Base-by-base conservation (phyloP, 306 rosid species). In the Inga leiocalycina region DNA sequence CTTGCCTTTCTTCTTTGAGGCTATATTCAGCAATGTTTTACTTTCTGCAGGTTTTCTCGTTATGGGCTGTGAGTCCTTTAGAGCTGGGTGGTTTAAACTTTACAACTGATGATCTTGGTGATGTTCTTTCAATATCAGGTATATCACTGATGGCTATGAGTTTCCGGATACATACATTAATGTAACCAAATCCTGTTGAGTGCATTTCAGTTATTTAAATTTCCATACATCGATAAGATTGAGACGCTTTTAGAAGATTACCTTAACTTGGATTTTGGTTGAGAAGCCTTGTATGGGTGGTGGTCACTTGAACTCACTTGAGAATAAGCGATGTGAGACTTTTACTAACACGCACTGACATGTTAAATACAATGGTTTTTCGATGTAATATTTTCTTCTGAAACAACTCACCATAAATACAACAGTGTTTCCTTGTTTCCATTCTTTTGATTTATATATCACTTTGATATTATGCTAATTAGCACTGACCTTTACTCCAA, bases 11-110 rank as follows among this genome's bases (percentile, higher is more conserved):
- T 35, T 67, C 45, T 67, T 52, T 17, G 45, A 39, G 37, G 32
- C 45, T 59, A 37, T 56, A 56, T 56, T 56, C 27, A 8, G 11
- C 64, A 56, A 56, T 56, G 64, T 20, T 56, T 56, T 20, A 56
- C 1, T 69, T 65, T 82, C 69, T 43, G 49, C 49, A 94, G 98
- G 87, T 94, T 84, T 94, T 94, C 87, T 92, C 98, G 2, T 89
- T 93, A 84, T 94, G 98, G 98, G 90, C 94, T 19, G 93, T 87
- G 5, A 89, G 94, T 88, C 91, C 98, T 83, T 39, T 27, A 49
- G 85, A 76, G 66, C 68, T 91, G 15, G 93, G 93, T 39, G 97
- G 97, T 78, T 81, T 94, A 81, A 85, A 82, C 89, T 93, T 83
- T 37, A 34, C 97, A 74, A 89, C 91, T 6, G 82, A 88, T 88